A percentile compares a stretch with the other conserved stretches of the same genome.
These are phyloP conservation scores for Candida boleticola DNA, from an alignment of 805 yeast species.

Conservation along the genomic window DNA sequence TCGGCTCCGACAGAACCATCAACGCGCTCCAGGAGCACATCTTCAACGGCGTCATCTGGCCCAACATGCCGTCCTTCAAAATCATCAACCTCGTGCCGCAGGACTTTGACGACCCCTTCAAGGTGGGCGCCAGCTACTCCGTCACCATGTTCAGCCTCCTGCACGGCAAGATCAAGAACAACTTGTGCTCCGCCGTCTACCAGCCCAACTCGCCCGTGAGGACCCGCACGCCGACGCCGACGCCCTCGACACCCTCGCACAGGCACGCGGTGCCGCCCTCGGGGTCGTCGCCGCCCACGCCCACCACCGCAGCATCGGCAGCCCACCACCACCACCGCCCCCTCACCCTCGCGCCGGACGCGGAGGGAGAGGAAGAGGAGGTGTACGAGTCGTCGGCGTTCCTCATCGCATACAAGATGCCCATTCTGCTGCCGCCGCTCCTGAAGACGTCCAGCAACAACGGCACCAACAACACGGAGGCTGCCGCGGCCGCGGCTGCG, in stretches of 20 bases:
- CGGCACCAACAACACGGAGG: background rate
- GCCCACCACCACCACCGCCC: too few species aligned
- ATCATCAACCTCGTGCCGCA: slow-evolving; percentile 20
- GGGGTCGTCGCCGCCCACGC: too few species aligned
- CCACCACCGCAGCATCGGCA: background rate
- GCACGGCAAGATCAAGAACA: slow-evolving; percentile 25
- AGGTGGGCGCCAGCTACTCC: slow-evolving; percentile 17
- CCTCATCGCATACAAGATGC: slow-evolving; percentile 35
- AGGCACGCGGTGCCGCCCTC: background rate
- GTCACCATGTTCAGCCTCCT: slow-evolving; percentile 31
- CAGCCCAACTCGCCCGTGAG: background rate
- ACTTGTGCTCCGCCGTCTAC: background rate
- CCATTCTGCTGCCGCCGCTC: background rate
- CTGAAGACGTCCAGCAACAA: background rate
- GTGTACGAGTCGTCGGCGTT: slow-evolving; percentile 59
- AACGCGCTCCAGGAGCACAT: slow-evolving; percentile 51
- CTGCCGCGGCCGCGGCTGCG: background rate
- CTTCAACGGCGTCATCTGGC: slow-evolving; percentile 83
- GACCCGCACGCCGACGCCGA: slow-evolving; percentile 11
- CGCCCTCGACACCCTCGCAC: background rate
- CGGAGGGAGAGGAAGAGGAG: background rate
- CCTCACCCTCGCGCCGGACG: background rate
- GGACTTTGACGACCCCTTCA: slow-evolving; percentile 11
- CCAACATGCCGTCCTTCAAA: slow-evolving; percentile 48
- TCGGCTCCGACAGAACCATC: slow-evolving; percentile 54